These are phyloP conservation scores for Collariella sp. DNA, from an alignment of 495 filamentous ascomycete species.

Conservation along the genomic window DNA sequence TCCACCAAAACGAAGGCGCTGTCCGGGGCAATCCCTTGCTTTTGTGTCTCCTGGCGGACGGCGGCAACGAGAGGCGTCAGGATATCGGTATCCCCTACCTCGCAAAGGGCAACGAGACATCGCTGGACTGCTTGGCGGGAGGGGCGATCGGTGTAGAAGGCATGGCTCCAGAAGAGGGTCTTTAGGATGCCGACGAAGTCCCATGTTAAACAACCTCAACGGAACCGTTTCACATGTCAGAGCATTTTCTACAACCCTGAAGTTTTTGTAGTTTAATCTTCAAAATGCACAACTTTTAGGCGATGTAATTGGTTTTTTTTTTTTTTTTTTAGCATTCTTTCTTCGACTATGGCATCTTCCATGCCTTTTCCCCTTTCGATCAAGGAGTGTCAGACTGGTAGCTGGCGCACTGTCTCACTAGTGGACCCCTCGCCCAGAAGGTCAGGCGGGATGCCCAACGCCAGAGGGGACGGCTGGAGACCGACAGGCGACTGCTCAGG, in stretches of 20 bases:
- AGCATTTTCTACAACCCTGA: background rate
- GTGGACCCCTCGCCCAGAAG: slow-evolving; percentile 18
- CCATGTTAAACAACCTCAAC: no score
- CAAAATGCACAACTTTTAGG: no score
- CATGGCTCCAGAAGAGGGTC: slow-evolving; percentile 74
- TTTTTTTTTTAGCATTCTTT: no score
- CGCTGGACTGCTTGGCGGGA: slow-evolving; percentile 74
- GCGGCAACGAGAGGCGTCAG: slow-evolving; percentile 53
- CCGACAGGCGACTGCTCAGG: slow-evolving; percentile 68
- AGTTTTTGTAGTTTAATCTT: no score
- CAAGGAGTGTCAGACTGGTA: no score
- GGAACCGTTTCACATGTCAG: no score
- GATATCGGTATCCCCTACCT: slow-evolving; percentile 41
- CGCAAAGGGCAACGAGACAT: slow-evolving; percentile 60
- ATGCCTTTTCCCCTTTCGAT: no score
- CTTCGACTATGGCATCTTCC: no score
- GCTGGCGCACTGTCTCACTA: slow-evolving; percentile 19
- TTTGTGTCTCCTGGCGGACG: slow-evolving; percentile 57
- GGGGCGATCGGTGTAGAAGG: slow-evolving; percentile 74
- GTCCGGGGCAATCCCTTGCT: slow-evolving; percentile 61
- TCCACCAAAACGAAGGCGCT: slow-evolving; percentile 84
- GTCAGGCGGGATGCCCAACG: slow-evolving; percentile 57
- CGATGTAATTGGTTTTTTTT: no score
- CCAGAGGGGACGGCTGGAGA: slow-evolving; percentile 63
- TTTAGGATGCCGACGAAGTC: slow-evolving; percentile 51